Base-by-base conservation (phyloP, 2,329 filamentous ascomycete genomes). In the Penicillium crustosum region DNA sequence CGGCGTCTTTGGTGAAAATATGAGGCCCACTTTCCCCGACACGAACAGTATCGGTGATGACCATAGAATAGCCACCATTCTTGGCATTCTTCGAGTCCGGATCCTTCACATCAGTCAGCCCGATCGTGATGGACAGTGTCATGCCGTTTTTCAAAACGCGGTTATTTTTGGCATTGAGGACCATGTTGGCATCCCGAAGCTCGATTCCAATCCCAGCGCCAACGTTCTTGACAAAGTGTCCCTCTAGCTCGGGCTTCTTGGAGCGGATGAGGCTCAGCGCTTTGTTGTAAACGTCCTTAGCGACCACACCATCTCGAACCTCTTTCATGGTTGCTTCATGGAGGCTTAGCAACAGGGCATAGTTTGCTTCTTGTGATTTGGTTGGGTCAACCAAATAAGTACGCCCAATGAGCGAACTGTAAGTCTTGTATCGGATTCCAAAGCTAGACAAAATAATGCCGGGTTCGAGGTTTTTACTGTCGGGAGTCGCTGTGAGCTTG, bases 361-460 rank as follows among this genome's bases (percentile, higher is more conserved):
- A 99, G 71, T 93, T 94, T 72, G 84, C 89, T 77, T 97, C 94
- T 73, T 99, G 94, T 0, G 90, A 86, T 76, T 97, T 97, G 78
- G 94, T 97, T 17, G 95, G 95, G 68, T 97, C 95, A 47, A 99
- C 93, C 60, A 99, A 83, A 75, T 96, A 99, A 8, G 95, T 97
- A 64, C 94, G 88, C 13, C 90, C 92, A 66, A 99, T 91, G 59
- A 92, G 86, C 2, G 93, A 96, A 72, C 90, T 93, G 76, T 99
- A 99, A 1, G 92, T 95, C 77, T 94, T 94, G 79, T 99, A 99
- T 64, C 94, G 86, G 61, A 99, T 83, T 53, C 94, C 94, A 76
- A 99, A 86, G 1, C 90, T 91, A 7, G 92, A 90, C 66, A 99
- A 86, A 68, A 99, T 99, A 67, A 97, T 91, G 39, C 94, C 95